Conservation (phyloP, 495 filamentous ascomycete genomes). For the Talaromyces ruber region DNA sequence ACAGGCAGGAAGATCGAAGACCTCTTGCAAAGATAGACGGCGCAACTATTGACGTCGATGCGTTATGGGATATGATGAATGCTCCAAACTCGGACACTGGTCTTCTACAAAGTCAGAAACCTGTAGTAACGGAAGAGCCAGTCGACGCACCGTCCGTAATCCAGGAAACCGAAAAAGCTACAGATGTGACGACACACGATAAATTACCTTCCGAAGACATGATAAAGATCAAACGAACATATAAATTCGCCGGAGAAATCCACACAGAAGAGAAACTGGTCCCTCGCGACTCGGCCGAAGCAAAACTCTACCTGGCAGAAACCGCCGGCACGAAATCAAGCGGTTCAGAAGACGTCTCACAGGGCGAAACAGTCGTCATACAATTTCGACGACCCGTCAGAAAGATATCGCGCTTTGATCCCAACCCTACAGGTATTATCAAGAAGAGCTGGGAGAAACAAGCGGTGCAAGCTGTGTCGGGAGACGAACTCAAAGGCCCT, state of each 20-base stretch:
- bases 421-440: conserved; percentile 42
- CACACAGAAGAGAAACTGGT: conserved; percentile 79
- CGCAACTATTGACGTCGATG: conserved; percentile 83
- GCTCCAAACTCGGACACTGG: conserved; percentile 21
- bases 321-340: conserved; percentile 21
- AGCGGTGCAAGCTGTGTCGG: conserved; percentile 10
- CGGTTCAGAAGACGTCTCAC: conserved; percentile 9
- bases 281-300: conserved; percentile 70
- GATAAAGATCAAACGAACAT: conserved; percentile 80
- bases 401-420: conserved; percentile 76
- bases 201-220: conserved; percentile 31
- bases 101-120: conserved; percentile 10
- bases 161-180: conserved; percentile 15
- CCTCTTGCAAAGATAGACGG: conserved; percentile 53
- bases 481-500: conserved; percentile 47
- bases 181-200: conserved; percentile 11
- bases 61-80: conserved; percentile 77
- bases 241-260: conserved; percentile 83
- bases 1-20: conserved; percentile 58
- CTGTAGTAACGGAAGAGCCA: not conserved
- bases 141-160: conserved; percentile 8
- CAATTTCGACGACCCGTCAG: conserved; percentile 58
- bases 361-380: not conserved
- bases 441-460: conserved; percentile 42
- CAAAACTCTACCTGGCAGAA: conserved; percentile 60